A percentile compares a stretch with the other conserved stretches of the same genome.
phyloP scores from a whole-genome alignment of 129 eudicot species.

The Arctium minus region DNA sequence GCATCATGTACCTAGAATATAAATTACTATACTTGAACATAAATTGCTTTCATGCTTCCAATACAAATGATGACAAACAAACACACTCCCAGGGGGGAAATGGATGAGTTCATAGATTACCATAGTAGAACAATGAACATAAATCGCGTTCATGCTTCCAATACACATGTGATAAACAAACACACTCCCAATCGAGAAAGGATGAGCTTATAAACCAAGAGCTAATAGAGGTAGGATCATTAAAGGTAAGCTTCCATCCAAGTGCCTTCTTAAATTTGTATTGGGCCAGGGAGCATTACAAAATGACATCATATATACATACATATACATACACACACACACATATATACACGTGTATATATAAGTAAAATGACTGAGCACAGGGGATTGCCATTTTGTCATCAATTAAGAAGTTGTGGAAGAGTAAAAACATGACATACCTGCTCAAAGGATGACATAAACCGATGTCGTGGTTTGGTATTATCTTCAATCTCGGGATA shows the following conservation, averaged over 20 bases:
- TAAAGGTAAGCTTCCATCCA: neutral
- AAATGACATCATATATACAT: neutral
- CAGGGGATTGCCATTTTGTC: neutral
- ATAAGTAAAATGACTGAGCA: neutral
- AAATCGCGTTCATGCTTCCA: neutral
- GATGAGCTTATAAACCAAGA: neutral
- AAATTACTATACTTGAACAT: neutral
- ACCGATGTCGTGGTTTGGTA: constrained; percentile 88
- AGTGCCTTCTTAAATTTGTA: neutral
- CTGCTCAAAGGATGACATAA: constrained; percentile 99
- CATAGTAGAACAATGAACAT: neutral
- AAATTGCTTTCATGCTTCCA: neutral
- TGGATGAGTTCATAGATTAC: neutral
- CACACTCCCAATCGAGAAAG: neutral
- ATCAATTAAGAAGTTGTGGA: neutral
- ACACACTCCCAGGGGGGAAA: neutral
- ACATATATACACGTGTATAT: no score
- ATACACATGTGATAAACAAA: neutral
- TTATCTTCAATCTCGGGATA: constrained; percentile 96
- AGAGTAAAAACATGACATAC: constrained; percentile 27
- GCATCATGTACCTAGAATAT: neutral
- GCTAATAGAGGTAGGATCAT: neutral
- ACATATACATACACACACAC: neutral
- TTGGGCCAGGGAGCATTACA: neutral
- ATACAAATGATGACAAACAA: neutral